phyloP scores from a whole-genome alignment of 2,329 filamentous ascomycete genomes.

The Akanthomyces dipterigenus region DNA sequence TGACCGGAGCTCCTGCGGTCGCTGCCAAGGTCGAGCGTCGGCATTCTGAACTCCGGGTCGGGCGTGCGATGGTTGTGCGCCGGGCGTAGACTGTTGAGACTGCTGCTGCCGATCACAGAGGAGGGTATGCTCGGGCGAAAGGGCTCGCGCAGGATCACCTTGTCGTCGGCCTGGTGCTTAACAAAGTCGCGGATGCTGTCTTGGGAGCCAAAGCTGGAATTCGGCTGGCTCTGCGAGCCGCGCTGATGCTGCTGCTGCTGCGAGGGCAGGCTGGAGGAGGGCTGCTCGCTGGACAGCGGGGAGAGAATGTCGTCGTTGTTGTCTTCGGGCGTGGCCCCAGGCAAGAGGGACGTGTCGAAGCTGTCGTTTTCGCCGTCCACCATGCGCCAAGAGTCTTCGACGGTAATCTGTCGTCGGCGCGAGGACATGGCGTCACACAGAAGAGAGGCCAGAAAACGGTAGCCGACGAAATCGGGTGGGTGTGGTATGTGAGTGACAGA shows the following conservation, averaged over 20 bases:
- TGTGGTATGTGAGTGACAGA: background rate
- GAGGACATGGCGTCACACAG: constrained; percentile 8
- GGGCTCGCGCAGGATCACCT: constrained; percentile 46
- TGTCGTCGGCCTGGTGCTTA: constrained; percentile 47
- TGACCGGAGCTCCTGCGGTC: constrained; percentile 28
- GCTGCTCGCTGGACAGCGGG: constrained; percentile 31
- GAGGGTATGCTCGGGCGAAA: constrained; percentile 48
- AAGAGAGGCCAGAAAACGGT: background rate
- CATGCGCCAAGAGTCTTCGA: constrained; percentile 54
- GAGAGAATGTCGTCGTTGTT: constrained; percentile 31
- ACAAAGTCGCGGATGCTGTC: constrained; percentile 51
- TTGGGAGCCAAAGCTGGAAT: constrained; percentile 38
- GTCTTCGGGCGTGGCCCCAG: constrained; percentile 34
- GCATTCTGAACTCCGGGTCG: constrained; percentile 49
- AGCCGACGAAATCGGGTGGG: background rate
- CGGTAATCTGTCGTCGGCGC: constrained; percentile 22
- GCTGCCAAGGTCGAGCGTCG: constrained; percentile 36
- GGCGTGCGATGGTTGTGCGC: constrained; percentile 30
- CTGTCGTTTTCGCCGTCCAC: constrained; percentile 56
- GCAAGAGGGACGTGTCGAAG: constrained; percentile 49
- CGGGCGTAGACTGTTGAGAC: constrained; percentile 10
- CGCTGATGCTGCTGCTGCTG: constrained; percentile 25
- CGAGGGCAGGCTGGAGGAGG: constrained; percentile 35
- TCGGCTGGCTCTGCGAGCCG: constrained; percentile 33
- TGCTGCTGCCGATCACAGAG: constrained; percentile 17